These are phyloP conservation scores for Metrosideros polymorpha DNA, from an alignment of 441 rosid genomes.

Conservation along the genomic window DNA sequence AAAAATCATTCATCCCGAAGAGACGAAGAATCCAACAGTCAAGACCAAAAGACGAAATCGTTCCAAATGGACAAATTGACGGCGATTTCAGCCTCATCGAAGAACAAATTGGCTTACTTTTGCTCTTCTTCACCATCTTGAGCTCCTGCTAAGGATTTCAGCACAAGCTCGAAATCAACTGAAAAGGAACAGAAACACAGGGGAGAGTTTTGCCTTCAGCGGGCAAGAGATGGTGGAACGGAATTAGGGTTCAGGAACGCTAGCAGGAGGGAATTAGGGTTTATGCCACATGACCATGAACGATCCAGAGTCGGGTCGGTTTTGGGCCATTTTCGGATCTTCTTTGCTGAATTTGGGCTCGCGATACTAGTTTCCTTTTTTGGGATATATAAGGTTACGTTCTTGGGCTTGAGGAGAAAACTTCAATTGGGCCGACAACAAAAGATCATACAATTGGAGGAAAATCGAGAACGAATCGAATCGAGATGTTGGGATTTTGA, in stretches of 20 bases:
- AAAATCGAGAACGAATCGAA: background rate
- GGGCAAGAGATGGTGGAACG: background rate
- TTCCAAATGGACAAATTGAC: background rate
- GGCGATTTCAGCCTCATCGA: background rate
- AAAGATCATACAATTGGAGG: background rate
- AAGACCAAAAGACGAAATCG: background rate
- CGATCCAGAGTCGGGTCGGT: background rate
- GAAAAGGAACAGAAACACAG: background rate
- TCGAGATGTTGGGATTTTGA: background rate
- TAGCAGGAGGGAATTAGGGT: background rate
- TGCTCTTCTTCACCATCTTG: constrained; percentile 84
- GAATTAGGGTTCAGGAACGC: background rate
- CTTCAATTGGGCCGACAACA: background rate
- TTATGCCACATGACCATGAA: background rate
- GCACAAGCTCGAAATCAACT: background rate
- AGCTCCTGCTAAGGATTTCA: background rate
- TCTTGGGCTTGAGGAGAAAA: no score
- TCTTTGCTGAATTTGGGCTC: background rate
- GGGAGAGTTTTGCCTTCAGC: no score
- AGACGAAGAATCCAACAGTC: background rate
- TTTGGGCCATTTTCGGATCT: background rate
- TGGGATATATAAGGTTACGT: no score
- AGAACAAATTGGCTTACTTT: constrained; percentile 39
- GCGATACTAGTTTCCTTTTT: background rate
- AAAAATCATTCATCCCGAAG: no score